Conservation (phyloP, 805 yeast genomes). For the Jamesozyma rosinii region DNA sequence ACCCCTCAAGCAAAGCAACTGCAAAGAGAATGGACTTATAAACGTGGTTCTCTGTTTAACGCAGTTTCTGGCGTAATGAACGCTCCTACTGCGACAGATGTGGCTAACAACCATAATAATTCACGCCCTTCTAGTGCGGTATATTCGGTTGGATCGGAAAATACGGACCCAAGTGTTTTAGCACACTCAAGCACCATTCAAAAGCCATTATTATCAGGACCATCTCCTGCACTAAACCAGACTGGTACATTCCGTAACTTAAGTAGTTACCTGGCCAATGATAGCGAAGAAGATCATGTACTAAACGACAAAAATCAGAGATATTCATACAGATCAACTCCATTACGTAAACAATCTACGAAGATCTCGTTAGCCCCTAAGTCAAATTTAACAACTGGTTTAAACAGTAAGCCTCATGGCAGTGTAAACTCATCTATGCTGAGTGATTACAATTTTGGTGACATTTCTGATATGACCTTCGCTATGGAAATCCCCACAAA, state of each 20-base stretch:
- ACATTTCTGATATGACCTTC: slow-evolving; percentile 24
- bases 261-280: slow-evolving; percentile 12
- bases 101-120: neutral
- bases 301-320: neutral
- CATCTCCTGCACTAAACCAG: slow-evolving; percentile 19
- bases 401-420: neutral
- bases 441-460: slow-evolving; percentile 3
- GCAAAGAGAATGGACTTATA: slow-evolving; percentile 1
- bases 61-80: neutral
- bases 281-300: neutral
- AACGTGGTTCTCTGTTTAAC: slow-evolving; percentile 2
- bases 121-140: neutral
- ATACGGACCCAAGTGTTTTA: slow-evolving; percentile 14
- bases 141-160: slow-evolving; percentile 3
- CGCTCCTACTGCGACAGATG: neutral
- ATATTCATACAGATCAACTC: neutral
- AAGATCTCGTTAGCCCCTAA: slow-evolving; percentile 4
- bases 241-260: slow-evolving; percentile 25
- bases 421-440: neutral
- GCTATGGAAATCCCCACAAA: slow-evolving; percentile 26
- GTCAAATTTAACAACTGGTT: slow-evolving; percentile 1
- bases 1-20: neutral
- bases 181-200: slow-evolving; percentile 26
- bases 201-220: slow-evolving; percentile 14
- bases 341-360: slow-evolving; percentile 13